Conservation (phyloP, 2,329 filamentous ascomycete genomes). For the Alternaria sp. region DNA sequence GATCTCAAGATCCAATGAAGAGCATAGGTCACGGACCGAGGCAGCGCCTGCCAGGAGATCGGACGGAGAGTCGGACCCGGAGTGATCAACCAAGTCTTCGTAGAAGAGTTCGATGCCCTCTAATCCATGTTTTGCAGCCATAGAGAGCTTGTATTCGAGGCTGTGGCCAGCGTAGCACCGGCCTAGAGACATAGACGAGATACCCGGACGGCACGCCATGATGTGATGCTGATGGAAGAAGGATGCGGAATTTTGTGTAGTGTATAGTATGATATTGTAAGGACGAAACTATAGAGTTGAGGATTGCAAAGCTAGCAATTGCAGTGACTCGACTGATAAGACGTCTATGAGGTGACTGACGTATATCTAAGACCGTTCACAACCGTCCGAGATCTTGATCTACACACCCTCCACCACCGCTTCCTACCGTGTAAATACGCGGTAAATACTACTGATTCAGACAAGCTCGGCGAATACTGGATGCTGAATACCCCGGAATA, state of each 20-base stretch:
- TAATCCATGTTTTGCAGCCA: conserved; percentile 71
- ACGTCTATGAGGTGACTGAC: neutral
- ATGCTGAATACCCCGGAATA: conserved; percentile 2
- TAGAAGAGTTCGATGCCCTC: conserved; percentile 78
- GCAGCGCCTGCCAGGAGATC: conserved; percentile 67
- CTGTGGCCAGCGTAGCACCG: conserved; percentile 72
- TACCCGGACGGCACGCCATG: conserved; percentile 68
- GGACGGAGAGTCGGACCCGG: conserved; percentile 54
- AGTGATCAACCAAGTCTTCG: conserved; percentile 74
- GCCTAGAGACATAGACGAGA: conserved; percentile 80
- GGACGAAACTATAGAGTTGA: neutral
- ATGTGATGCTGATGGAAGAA: conserved; percentile 12
- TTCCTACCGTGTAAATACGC: conserved; percentile 1
- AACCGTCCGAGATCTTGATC: neutral
- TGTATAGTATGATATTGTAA: neutral
- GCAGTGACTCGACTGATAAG: neutral
- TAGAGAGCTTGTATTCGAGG: conserved; percentile 71
- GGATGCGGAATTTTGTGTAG: neutral
- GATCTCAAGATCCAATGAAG: conserved; percentile 63
- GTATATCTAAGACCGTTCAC: neutral
- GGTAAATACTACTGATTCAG: neutral
- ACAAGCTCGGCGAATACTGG: neutral
- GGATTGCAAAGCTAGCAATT: neutral
- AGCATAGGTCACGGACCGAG: conserved; percentile 66
- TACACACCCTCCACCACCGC: neutral